Evolutionary conservation across 2,329 filamentous ascomycete species (phyloP).

Genomic region (Xylariomycetidae sp.): DNA sequence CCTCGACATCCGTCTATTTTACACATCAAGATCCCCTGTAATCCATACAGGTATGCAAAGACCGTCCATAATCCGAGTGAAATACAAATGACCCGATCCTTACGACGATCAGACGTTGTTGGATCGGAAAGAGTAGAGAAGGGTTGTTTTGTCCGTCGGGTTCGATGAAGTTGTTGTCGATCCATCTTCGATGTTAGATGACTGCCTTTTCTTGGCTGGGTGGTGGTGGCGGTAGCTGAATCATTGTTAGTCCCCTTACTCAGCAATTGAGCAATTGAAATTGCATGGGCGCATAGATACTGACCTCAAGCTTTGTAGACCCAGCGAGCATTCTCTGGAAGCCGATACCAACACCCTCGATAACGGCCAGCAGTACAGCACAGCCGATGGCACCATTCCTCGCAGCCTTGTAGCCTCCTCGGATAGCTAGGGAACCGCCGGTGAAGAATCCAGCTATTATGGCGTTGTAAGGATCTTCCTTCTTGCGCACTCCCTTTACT

Average conservation of each 20-base stretch:
- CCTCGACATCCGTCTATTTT: slow-evolving; percentile 22
- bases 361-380: slow-evolving; percentile 88
- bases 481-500: slow-evolving; percentile 88
- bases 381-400: slow-evolving; percentile 96
- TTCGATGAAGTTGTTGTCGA: slow-evolving; percentile 7
- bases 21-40: slow-evolving; percentile 17
- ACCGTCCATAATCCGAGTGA: slow-evolving; percentile 15
- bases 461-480: slow-evolving; percentile 97
- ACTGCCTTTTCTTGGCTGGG: slow-evolving; percentile 27
- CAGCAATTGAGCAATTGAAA: no score
- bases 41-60: slow-evolving; percentile 17
- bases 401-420: slow-evolving; percentile 87
- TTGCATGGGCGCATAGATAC: slow-evolving; percentile 14
- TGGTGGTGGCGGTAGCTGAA: slow-evolving; percentile 27
- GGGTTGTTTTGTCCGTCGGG: slow-evolving; percentile 10
- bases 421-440: slow-evolving; percentile 82
- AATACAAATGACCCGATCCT: slow-evolving; percentile 25
- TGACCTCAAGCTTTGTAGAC: slow-evolving; percentile 75
- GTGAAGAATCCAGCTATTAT: slow-evolving; percentile 98
- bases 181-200: no score
- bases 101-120: no score
- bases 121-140: slow-evolving; percentile 24
- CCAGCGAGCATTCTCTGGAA: slow-evolving; percentile 93
- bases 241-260: slow-evolving; percentile 15
- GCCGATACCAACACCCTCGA: slow-evolving; percentile 94